A percentile compares a stretch with the other conserved stretches of the same genome.
Conservation (phyloP, 2,329 filamentous ascomycete species). For the Aureobasidium vineae region DNA sequence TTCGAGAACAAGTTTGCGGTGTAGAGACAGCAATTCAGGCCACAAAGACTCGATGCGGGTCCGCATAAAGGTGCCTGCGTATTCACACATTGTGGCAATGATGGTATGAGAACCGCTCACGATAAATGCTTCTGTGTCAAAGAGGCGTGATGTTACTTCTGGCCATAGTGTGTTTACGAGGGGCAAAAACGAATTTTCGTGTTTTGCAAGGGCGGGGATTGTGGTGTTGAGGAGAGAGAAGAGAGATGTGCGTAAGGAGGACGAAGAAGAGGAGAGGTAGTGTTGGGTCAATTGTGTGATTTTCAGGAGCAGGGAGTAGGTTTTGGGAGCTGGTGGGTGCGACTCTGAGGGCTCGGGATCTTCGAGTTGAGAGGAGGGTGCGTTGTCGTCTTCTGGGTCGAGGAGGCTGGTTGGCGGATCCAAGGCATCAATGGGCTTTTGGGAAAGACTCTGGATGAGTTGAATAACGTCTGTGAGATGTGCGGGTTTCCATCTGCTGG, state of each 20-base stretch:
- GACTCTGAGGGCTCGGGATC: constrained; percentile 29
- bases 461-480: constrained; percentile 49
- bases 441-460: constrained; percentile 7
- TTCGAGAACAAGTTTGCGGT: constrained; percentile 26
- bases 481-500: constrained; percentile 30
- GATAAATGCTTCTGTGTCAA: constrained; percentile 67
- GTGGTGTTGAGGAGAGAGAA: constrained; percentile 73
- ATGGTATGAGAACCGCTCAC: constrained; percentile 67
- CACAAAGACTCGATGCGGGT: constrained; percentile 74
- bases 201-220: constrained; percentile 65
- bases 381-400: neutral
- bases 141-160: constrained; percentile 66
- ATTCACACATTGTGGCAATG: constrained; percentile 64
- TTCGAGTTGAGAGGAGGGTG: neutral
- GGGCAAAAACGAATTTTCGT: constrained; percentile 83
- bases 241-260: constrained; percentile 73
- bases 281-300: constrained; percentile 84
- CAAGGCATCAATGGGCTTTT: neutral
- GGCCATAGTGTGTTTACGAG: constrained; percentile 91
- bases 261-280: constrained; percentile 82
- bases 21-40: constrained; percentile 41
- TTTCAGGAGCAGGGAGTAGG: constrained; percentile 75
- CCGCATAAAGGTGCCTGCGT: constrained; percentile 77
- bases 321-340: constrained; percentile 63
- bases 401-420: constrained; percentile 28